Evolutionary conservation across 2,329 filamentous ascomycete genomes (phyloP).

Genomic region (Fusarium hostae): DNA sequence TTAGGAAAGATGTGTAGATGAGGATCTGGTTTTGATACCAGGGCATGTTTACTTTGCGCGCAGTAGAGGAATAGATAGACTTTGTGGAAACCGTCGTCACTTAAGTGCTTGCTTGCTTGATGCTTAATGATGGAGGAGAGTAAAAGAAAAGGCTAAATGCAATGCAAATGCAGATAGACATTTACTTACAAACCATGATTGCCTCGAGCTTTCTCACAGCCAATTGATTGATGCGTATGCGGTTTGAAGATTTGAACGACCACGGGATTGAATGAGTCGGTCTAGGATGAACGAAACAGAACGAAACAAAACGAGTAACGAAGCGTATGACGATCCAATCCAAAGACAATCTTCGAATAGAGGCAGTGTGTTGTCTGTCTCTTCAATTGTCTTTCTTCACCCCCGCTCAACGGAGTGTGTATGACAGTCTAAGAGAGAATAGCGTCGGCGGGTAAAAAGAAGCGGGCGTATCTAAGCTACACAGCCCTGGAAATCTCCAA

Average conservation of each 20-base stretch:
- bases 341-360: neutral
- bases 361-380: slow-evolving; percentile 8
- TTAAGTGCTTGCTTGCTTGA: neutral
- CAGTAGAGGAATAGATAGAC: neutral
- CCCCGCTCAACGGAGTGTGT: slow-evolving; percentile 15
- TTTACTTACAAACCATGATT: slow-evolving; percentile 37
- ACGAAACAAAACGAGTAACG: slow-evolving; percentile 1
- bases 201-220: neutral
- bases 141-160: slow-evolving; percentile 10
- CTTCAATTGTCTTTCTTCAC: neutral
- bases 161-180: neutral
- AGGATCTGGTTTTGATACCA: slow-evolving; percentile 1
- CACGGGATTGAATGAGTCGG: neutral
- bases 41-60: neutral
- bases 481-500: slow-evolving; percentile 12
- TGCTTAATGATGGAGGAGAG: neutral
- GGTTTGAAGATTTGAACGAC: neutral
- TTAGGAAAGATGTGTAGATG: neutral
- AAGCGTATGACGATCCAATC: slow-evolving; percentile 24
- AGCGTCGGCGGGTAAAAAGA: slow-evolving; percentile 2
- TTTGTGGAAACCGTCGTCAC: neutral
- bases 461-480: neutral
- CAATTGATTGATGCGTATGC: slow-evolving; percentile 2
- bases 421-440: neutral
- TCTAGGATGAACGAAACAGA: slow-evolving; percentile 4